These are phyloP conservation scores for Acacia melanoxylon DNA, from an alignment of 306 rosid species.

Conservation along the genomic window DNA sequence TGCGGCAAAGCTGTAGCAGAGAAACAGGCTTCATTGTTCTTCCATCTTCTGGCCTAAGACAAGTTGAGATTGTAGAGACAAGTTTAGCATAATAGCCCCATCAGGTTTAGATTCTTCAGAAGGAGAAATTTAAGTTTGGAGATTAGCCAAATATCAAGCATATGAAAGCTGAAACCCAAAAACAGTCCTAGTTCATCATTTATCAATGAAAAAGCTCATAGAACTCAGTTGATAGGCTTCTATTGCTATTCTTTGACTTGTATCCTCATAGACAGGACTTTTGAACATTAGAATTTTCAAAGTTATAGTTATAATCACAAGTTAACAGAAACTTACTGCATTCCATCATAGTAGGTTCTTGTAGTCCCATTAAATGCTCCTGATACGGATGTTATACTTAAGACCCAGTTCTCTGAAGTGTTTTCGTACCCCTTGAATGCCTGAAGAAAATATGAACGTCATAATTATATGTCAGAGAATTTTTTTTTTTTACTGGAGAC, in stretches of 20 bases:
- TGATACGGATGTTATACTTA: slow-evolving; percentile 79
- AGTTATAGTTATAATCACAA: neutral
- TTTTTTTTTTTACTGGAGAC: neutral
- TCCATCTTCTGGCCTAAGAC: slow-evolving; percentile 88
- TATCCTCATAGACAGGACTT: neutral
- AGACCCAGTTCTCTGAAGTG: slow-evolving; percentile 83
- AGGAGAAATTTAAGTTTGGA: neutral
- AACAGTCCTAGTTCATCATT: neutral
- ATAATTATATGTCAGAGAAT: slow-evolving; percentile 13
- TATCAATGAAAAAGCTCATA: neutral
- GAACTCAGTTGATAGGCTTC: neutral
- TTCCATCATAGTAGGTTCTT: slow-evolving; percentile 89
- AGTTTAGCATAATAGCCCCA: slow-evolving; percentile 34
- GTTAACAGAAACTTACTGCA: slow-evolving; percentile 72
- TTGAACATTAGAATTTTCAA: neutral
- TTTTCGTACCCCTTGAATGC: slow-evolving; percentile 76
- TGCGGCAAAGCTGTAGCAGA: slow-evolving; percentile 82
- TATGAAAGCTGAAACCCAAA: neutral
- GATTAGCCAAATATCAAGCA: neutral
- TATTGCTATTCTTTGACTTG: neutral
- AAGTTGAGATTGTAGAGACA: slow-evolving; percentile 25
- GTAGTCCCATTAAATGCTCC: slow-evolving; percentile 99
- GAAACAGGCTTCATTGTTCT: slow-evolving; percentile 67
- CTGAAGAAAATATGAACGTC: slow-evolving; percentile 45
- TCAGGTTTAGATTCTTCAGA: neutral